Evolutionary conservation across 352 stramenopile species (phyloP).

Genomic region (Aphanomyces stellatus): DNA sequence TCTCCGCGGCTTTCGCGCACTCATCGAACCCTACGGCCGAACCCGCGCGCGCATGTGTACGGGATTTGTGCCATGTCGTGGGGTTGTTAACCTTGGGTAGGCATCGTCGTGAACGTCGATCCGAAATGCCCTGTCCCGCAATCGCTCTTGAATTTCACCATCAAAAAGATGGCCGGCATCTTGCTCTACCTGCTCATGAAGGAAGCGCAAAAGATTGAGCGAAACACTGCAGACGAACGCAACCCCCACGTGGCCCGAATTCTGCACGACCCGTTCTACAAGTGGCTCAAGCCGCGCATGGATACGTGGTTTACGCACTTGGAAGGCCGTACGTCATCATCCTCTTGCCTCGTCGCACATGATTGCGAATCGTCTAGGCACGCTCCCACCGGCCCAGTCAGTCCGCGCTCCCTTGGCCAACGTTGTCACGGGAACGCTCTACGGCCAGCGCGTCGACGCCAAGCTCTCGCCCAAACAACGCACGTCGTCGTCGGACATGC

Average conservation of each 20-base stretch:
- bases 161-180: slow-evolving; percentile 77
- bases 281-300: slow-evolving; percentile 53
- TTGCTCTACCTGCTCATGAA: slow-evolving; percentile 65
- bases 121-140: slow-evolving; percentile 66
- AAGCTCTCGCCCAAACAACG: not conserved
- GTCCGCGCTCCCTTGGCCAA: slow-evolving; percentile 13
- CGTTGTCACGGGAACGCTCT: slow-evolving; percentile 17
- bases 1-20: slow-evolving; percentile 56
- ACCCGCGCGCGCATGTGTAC: slow-evolving; percentile 49
- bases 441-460: slow-evolving; percentile 20
- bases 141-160: slow-evolving; percentile 64
- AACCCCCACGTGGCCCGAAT: slow-evolving; percentile 60
- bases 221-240: slow-evolving; percentile 19
- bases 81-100: too few species aligned
- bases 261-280: slow-evolving; percentile 66
- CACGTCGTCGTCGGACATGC: not conserved
- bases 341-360: not conserved
- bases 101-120: slow-evolving; percentile 69
- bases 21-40: slow-evolving; percentile 66
- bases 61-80: too few species aligned
- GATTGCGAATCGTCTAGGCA: not conserved
- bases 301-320: slow-evolving; percentile 57
- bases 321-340: slow-evolving; percentile 17
- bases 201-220: slow-evolving; percentile 54
- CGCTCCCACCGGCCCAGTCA: slow-evolving; percentile 28